Conservation (phyloP, 495 filamentous ascomycete genomes). For the Penicillium ucsense region DNA sequence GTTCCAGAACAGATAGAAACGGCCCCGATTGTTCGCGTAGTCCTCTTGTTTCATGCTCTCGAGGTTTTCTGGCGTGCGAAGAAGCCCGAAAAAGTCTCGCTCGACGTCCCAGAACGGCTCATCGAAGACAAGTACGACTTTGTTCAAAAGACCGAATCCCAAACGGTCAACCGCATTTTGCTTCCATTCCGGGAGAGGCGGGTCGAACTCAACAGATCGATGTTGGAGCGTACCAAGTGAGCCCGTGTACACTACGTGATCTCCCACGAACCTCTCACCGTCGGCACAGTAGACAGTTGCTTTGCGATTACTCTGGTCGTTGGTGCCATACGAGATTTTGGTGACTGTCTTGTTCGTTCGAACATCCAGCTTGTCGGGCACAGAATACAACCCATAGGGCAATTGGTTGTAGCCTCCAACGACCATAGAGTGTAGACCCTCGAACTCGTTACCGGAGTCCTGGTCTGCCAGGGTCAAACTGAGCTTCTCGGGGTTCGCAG, state of each 20-base stretch:
- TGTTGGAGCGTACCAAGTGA: conserved; percentile 87
- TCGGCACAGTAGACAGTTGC: conserved; percentile 68
- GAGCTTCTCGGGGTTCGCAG: conserved; percentile 71
- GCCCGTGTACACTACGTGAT: conserved; percentile 78
- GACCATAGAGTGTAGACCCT: conserved; percentile 85
- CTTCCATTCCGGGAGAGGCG: conserved; percentile 81
- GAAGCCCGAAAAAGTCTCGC: conserved; percentile 86
- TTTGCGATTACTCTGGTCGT: conserved; percentile 25
- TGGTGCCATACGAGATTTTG: conserved; percentile 54
- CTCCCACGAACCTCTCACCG: conserved; percentile 67
- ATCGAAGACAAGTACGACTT: conserved; percentile 85
- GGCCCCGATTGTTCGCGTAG: conserved; percentile 57
- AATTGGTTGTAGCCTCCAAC: conserved; percentile 89
- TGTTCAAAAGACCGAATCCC: conserved; percentile 92
- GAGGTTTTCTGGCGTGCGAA: conserved; percentile 54
- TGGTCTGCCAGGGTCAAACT: conserved; percentile 94
- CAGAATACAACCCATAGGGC: conserved; percentile 66
- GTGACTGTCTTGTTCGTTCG: conserved; percentile 58
- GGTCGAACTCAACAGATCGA: conserved; percentile 63
- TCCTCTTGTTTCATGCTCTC: conserved; percentile 50
- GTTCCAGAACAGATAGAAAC: conserved; percentile 98
- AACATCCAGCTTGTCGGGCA: conserved; percentile 72
- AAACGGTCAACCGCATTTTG: conserved; percentile 69
- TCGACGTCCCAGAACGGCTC: conserved; percentile 87
- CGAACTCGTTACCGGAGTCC: conserved; percentile 94